Evolutionary conservation across 345 rosid genomes (phyloP).

Genomic region (Bruguiera sexangula): DNA sequence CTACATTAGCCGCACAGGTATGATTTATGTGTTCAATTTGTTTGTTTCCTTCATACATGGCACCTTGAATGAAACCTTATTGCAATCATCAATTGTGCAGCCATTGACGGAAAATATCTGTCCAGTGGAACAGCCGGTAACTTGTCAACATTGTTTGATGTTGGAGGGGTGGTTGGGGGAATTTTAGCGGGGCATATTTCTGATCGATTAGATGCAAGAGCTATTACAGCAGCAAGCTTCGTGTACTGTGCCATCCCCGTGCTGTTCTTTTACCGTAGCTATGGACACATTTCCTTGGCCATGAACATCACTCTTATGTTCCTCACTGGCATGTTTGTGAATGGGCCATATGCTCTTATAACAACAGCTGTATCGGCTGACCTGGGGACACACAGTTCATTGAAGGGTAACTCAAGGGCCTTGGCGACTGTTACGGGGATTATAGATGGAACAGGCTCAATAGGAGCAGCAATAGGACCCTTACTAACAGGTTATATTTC

Average conservation of each 20-base stretch:
- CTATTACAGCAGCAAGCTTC: constrained; percentile 89
- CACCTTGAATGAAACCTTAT: not conserved
- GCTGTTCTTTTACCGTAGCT: constrained; percentile 72
- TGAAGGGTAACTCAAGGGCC: constrained; percentile 83
- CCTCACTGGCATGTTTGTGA: constrained; percentile 84
- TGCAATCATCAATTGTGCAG: constrained; percentile 33
- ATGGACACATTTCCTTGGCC: constrained; percentile 65
- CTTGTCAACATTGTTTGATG: constrained; percentile 82
- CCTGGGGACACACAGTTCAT: constrained; percentile 83
- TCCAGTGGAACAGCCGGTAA: constrained; percentile 74
- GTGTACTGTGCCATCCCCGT: constrained; percentile 92
- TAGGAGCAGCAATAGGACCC: constrained; percentile 98
- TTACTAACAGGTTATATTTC: constrained; percentile 85
- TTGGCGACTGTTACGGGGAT: constrained; percentile 96
- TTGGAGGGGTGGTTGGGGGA: constrained; percentile 96
- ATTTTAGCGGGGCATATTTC: constrained; percentile 93
- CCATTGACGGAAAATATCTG: constrained; percentile 77
- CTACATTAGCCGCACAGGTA: constrained; percentile 85
- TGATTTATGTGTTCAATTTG: not conserved
- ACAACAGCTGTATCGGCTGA: constrained; percentile 97
- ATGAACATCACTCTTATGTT: constrained; percentile 69
- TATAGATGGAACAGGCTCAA: constrained; percentile 95
- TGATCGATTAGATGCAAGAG: constrained; percentile 74
- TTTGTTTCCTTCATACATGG: no score
- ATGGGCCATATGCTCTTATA: constrained; percentile 92